Conservation (phyloP, 2,329 filamentous ascomycete species). For the Pseudopyricularia javanii region DNA sequence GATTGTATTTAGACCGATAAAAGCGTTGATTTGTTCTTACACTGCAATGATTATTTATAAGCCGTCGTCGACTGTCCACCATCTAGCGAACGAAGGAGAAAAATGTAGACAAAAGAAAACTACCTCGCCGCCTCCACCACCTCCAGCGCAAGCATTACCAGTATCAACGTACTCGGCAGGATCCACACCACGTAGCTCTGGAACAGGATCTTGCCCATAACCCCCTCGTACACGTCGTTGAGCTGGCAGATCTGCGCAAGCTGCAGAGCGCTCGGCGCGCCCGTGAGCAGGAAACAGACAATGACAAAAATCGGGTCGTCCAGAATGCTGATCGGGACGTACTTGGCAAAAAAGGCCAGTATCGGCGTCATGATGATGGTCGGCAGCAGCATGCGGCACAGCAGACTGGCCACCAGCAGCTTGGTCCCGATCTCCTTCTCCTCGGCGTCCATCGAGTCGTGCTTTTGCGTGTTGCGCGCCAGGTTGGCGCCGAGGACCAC, state of each 20-base stretch:
- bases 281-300: slow-evolving; percentile 91
- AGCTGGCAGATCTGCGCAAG: slow-evolving; percentile 97
- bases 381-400: slow-evolving; percentile 86
- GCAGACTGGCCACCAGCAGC: slow-evolving; percentile 71
- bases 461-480: slow-evolving; percentile 75
- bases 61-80: no score
- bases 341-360: slow-evolving; percentile 78
- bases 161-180: slow-evolving; percentile 76
- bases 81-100: no score
- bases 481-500: slow-evolving; percentile 93
- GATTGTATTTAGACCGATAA: no score
- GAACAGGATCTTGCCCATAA: slow-evolving; percentile 87
- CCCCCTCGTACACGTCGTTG: slow-evolving; percentile 88
- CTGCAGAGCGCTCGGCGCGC: slow-evolving; percentile 86
- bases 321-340: slow-evolving; percentile 81
- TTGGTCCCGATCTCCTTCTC: slow-evolving; percentile 58
- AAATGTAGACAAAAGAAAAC: no score
- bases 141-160: slow-evolving; percentile 86
- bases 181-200: slow-evolving; percentile 98
- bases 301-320: slow-evolving; percentile 98
- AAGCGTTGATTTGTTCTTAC: no score
- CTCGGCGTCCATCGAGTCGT: slow-evolving; percentile 53
- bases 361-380: slow-evolving; percentile 87
- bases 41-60: no score
- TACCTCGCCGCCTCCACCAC: slow-evolving; percentile 72